These are phyloP conservation scores for Oryza meyeriana DNA, from an alignment of 176 grass and related monocot species.

Conservation along the genomic window DNA sequence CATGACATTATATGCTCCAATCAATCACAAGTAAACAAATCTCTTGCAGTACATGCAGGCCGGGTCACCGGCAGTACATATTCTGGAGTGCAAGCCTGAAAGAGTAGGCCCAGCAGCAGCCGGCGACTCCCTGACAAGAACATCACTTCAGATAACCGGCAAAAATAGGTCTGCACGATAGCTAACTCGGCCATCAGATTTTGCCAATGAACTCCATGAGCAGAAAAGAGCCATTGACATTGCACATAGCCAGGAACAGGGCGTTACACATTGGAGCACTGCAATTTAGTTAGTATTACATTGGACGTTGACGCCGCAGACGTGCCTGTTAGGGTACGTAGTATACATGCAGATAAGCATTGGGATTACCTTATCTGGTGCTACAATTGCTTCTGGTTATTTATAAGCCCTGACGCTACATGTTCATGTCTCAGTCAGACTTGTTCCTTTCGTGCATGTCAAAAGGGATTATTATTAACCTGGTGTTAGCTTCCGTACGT, in stretches of 20 bases:
- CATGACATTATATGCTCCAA: neutral
- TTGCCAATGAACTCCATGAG: conserved; percentile 25
- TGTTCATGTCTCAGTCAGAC: conserved; percentile 2
- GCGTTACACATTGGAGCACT: neutral
- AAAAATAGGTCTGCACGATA: neutral
- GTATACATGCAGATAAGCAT: neutral
- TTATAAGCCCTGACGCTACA: neutral
- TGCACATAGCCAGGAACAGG: neutral
- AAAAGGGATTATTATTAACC: neutral
- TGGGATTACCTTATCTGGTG: neutral
- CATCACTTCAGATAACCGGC: conserved; percentile 9
- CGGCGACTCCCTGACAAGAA: conserved; percentile 8
- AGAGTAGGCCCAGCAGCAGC: neutral
- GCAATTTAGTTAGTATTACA: neutral
- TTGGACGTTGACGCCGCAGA: conserved; percentile 11
- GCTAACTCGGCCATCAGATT: neutral
- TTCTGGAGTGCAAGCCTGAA: neutral
- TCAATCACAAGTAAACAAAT: neutral
- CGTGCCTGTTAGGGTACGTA: neutral
- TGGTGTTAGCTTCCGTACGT: neutral
- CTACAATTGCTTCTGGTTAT: neutral
- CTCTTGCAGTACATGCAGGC: neutral
- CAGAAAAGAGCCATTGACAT: conserved; percentile 11
- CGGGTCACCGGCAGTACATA: neutral
- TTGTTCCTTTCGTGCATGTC: neutral